A percentile compares a stretch with the other conserved stretches of the same genome.
phyloP scores from a whole-genome alignment of 495 filamentous ascomycete genomes.

The Hypomontagnella monticulosa region DNA sequence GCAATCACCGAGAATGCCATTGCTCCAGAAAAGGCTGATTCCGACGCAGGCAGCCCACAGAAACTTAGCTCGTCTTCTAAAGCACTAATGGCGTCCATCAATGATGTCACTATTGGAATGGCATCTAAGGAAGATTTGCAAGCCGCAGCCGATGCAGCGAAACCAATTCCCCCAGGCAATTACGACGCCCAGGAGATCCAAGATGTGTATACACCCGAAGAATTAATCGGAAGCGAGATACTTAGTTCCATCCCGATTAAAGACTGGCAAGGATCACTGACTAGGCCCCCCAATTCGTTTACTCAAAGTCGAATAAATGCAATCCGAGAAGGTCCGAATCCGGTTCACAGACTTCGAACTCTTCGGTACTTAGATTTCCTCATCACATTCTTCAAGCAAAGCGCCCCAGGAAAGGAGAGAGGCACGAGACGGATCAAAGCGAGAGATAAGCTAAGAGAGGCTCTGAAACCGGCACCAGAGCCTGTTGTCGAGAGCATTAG shows the following conservation, averaged over 20 bases:
- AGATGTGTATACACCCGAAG: constrained; percentile 81
- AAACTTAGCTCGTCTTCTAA: constrained; percentile 65
- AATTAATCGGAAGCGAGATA: constrained; percentile 70
- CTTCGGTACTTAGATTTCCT: constrained; percentile 73
- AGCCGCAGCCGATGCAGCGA: constrained; percentile 70
- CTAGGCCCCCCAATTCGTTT: constrained; percentile 67
- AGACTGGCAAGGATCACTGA: constrained; percentile 77
- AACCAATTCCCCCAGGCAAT: constrained; percentile 83
- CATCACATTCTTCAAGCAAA: constrained; percentile 65
- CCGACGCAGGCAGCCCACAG: constrained; percentile 50
- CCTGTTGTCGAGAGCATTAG: constrained; percentile 73
- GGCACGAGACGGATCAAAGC: constrained; percentile 54
- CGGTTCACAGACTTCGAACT: constrained; percentile 65
- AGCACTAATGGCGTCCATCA: constrained; percentile 70
- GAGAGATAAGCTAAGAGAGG: constrained; percentile 59
- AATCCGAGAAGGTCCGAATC: constrained; percentile 66
- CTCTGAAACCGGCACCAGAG: constrained; percentile 63
- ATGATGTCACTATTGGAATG: constrained; percentile 64
- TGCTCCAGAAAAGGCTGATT: constrained; percentile 48
- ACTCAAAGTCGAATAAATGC: constrained; percentile 69
- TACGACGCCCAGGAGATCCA: constrained; percentile 73
- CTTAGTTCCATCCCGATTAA: constrained; percentile 70
- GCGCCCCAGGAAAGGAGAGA: constrained; percentile 51
- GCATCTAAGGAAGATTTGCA: constrained; percentile 71
- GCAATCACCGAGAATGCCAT: constrained; percentile 84